Conservation (phyloP, 441 rosid species). For the Croton setiger region DNA sequence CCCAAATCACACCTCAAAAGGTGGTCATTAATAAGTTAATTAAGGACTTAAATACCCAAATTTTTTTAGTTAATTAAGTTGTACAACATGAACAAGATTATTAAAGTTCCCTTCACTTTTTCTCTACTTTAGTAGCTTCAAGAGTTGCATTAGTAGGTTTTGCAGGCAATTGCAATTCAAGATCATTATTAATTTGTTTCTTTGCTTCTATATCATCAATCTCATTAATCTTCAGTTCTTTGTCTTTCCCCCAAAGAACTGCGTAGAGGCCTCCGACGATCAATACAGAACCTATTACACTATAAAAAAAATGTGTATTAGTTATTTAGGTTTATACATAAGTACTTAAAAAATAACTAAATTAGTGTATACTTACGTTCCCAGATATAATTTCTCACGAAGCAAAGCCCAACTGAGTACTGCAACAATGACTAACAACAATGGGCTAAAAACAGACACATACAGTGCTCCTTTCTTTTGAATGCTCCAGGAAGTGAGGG, state of each 20-base stretch:
- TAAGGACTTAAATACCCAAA: too few relatives aligned
- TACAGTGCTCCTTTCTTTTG: conserved; percentile 81
- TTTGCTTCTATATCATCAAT: conserved; percentile 23
- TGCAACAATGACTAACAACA: conserved; percentile 71
- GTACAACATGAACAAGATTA: too few relatives aligned
- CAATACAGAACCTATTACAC: conserved; percentile 62
- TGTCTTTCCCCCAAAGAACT: conserved; percentile 88
- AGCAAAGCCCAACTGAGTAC: conserved; percentile 80
- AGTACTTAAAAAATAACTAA: too few relatives aligned
- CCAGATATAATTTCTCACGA: conserved; percentile 68
- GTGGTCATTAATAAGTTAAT: too few relatives aligned
- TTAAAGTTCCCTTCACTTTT: neutral
- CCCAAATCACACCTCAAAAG: neutral
- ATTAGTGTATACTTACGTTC: conserved; percentile 49
- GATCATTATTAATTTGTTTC: conserved; percentile 20
- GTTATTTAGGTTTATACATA: too few relatives aligned
- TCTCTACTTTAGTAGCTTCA: conserved; percentile 1
- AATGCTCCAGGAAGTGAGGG: conserved; percentile 68
- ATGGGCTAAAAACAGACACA: conserved; percentile 86
- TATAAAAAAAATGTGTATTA: conserved; percentile 19
- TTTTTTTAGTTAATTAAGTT: too few relatives aligned
- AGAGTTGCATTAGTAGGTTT: neutral
- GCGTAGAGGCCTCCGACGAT: conserved; percentile 67
- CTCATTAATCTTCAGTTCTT: conserved; percentile 34
- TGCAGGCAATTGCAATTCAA: conserved; percentile 29